Evolutionary conservation across 2,329 filamentous ascomycete species (phyloP).

Genomic region (Ophiostoma fasciatum): DNA sequence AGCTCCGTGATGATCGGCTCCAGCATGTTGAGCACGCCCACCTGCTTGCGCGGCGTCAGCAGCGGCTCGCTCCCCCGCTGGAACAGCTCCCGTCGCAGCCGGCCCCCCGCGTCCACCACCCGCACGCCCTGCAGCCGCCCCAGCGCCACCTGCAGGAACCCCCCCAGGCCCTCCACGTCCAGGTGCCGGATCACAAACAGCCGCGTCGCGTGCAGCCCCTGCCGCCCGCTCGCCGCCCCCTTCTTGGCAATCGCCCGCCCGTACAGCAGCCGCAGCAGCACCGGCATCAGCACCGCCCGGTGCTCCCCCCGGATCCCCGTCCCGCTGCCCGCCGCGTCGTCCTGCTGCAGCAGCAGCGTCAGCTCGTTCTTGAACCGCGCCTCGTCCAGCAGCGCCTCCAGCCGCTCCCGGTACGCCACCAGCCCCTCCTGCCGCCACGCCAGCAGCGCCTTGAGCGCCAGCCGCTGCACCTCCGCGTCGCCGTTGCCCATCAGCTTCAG

Average conservation of each 20-base stretch:
- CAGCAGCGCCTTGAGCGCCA: slow-evolving; percentile 68
- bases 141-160: slow-evolving; percentile 71
- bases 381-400: slow-evolving; percentile 80
- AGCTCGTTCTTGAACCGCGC: slow-evolving; percentile 86
- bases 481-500: slow-evolving; percentile 70
- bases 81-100: slow-evolving; percentile 16
- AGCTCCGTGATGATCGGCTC: slow-evolving; percentile 76
- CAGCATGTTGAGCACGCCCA: slow-evolving; percentile 85
- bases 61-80: slow-evolving; percentile 33
- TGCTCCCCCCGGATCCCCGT: slow-evolving; percentile 60
- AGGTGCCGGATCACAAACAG: slow-evolving; percentile 71
- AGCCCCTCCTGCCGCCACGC: slow-evolving; percentile 76
- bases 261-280: slow-evolving; percentile 77
- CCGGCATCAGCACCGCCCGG: slow-evolving; percentile 60
- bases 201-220: slow-evolving; percentile 68
- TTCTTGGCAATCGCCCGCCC: slow-evolving; percentile 76
- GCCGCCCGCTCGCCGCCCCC: slow-evolving; percentile 59
- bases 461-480: slow-evolving; percentile 77
- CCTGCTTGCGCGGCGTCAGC: slow-evolving; percentile 60
- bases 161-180: slow-evolving; percentile 55
- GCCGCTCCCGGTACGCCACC: slow-evolving; percentile 65
- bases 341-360: slow-evolving; percentile 61
- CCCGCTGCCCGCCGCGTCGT: slow-evolving; percentile 5
- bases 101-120: slow-evolving; percentile 32
- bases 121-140: slow-evolving; percentile 50